Percentiles rank a stretch among this genome's conserved stretches.
Evolutionary conservation across 345 rosid species (phyloP).

Genomic region (Populus alba): DNA sequence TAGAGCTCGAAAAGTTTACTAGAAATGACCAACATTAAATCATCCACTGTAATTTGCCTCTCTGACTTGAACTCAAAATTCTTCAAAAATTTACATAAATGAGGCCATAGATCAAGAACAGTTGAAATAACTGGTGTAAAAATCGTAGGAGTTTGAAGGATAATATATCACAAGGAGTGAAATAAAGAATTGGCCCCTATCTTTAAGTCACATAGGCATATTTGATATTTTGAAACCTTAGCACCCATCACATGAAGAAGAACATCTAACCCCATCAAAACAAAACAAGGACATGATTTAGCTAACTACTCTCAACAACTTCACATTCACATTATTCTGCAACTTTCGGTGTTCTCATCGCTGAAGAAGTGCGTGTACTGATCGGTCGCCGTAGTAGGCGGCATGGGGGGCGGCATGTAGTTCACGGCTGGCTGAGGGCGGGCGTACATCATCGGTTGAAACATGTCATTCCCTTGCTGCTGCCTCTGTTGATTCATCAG

Average conservation of each 20-base stretch:
- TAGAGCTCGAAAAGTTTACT: no score
- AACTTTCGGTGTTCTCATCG: constrained; percentile 85
- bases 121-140: neutral
- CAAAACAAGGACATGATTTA: neutral
- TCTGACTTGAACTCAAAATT: neutral
- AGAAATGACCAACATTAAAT: neutral
- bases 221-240: constrained; percentile 1
- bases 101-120: neutral
- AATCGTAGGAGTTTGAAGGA: constrained; percentile 4
- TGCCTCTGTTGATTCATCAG: constrained; percentile 55
- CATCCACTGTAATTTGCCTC: neutral
- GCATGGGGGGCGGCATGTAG: constrained; percentile 60
- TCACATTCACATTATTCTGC: constrained; percentile 72
- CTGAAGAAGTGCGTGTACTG: constrained; percentile 69
- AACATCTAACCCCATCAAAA: neutral
- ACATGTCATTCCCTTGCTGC: constrained; percentile 58
- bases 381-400: constrained; percentile 41
- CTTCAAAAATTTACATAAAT: neutral
- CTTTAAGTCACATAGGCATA: constrained; percentile 10
- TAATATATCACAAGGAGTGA: neutral
- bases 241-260: constrained; percentile 3
- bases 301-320: constrained; percentile 6
- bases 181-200: constrained; percentile 18
- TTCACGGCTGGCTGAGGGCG: constrained; percentile 50
- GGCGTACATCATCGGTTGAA: constrained; percentile 80